Conservation (phyloP, 1,139 yeast genomes). For the Scheffersomyces illinoinensis region DNA sequence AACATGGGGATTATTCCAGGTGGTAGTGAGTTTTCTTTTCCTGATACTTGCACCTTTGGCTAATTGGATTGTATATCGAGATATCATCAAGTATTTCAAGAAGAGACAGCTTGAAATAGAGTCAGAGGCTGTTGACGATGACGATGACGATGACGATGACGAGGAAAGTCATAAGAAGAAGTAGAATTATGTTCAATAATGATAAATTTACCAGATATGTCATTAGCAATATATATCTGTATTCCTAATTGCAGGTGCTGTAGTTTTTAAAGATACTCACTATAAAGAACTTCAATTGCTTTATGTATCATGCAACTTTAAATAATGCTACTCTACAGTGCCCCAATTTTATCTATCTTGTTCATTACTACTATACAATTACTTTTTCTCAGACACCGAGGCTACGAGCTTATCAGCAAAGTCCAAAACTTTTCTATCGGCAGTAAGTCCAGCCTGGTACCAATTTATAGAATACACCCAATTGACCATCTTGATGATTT, state of each 20-base stretch:
- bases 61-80: slow-evolving; percentile 52
- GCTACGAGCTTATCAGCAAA: slow-evolving; percentile 34
- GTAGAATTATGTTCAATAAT: neutral
- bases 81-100: slow-evolving; percentile 51
- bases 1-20: slow-evolving; percentile 56
- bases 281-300: no score
- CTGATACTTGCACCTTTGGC: slow-evolving; percentile 67
- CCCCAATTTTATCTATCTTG: slow-evolving; percentile 2
- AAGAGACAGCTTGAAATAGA: slow-evolving; percentile 11
- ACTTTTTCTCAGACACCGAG: slow-evolving; percentile 23
- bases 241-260: neutral
- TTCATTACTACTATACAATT: slow-evolving; percentile 3
- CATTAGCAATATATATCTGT: neutral
- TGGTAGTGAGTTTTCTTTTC: slow-evolving; percentile 48
- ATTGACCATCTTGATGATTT: slow-evolving; percentile 64
- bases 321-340: neutral
- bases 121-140: neutral
- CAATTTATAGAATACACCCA: slow-evolving; percentile 62
- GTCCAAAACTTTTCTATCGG: slow-evolving; percentile 34
- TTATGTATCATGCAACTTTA: neutral
- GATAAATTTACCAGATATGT: neutral
- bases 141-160: slow-evolving; percentile 4
- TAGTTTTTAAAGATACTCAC: no score
- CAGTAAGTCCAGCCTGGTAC: slow-evolving; percentile 42
- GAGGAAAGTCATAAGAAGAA: slow-evolving; percentile 6